A percentile compares a stretch with the other conserved stretches of the same genome.
Conservation (phyloP, 2,329 filamentous ascomycete species). For the Periconia digitata region DNA sequence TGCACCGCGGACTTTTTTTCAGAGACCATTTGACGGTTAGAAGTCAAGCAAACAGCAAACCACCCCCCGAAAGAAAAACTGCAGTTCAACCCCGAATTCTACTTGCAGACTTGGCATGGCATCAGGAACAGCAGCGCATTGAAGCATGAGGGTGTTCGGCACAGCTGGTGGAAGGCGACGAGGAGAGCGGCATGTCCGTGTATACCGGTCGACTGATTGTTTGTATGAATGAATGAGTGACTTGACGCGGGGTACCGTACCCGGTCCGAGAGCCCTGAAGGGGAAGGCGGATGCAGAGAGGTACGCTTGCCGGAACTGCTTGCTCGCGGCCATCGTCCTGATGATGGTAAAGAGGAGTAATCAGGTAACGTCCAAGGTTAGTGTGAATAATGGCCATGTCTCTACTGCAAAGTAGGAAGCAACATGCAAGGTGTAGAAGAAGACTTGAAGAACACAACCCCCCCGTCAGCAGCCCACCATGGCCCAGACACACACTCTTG, state of each 20-base stretch:
- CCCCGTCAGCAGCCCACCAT: too few relatives aligned
- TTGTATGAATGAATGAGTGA: constrained; percentile 1
- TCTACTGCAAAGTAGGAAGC: too few relatives aligned
- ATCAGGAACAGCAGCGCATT: neutral
- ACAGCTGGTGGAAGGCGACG: too few relatives aligned
- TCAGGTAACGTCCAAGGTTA: neutral
- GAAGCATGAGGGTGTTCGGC: neutral
- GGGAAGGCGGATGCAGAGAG: constrained; percentile 8
- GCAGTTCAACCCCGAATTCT: neutral
- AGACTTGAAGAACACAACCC: too few relatives aligned
- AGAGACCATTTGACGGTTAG: neutral
- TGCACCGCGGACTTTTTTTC: too few relatives aligned
- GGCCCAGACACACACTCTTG: too few relatives aligned
- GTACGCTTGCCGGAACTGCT: constrained; percentile 2
- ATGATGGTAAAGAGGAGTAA: too few relatives aligned
- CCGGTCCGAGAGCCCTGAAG: constrained; percentile 8
- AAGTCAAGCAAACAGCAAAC: neutral
- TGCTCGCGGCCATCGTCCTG: neutral
- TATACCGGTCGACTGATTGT: too few relatives aligned
- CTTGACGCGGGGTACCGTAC: constrained; percentile 9
- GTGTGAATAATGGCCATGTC: too few relatives aligned
- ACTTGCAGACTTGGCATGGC: neutral
- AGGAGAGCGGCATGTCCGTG: too few relatives aligned
- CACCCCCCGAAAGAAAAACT: too few relatives aligned
- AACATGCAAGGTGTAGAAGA: too few relatives aligned